These are phyloP conservation scores for Boletus rufocinnamomeus DNA, from an alignment of 768 basidiomycete genomes.

Conservation along the genomic window DNA sequence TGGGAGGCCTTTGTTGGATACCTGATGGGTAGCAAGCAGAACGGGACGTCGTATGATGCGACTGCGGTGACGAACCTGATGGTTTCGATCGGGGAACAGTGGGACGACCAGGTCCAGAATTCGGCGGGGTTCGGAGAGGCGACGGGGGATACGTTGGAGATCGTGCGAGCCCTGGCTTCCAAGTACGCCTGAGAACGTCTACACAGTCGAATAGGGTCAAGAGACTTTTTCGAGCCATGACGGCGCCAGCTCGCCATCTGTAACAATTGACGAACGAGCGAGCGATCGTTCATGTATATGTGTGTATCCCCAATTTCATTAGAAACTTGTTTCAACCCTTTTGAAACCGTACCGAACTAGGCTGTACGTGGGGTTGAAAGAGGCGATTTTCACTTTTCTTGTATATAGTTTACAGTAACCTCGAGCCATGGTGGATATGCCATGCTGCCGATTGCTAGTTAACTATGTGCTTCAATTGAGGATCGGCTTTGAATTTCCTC, in stretches of 20 bases:
- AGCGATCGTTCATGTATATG: too few relatives aligned
- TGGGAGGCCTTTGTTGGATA: slow-evolving; percentile 40
- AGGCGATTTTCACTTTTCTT: background rate
- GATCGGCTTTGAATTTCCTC: background rate
- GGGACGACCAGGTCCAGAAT: slow-evolving; percentile 30
- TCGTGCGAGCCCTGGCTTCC: slow-evolving; percentile 17
- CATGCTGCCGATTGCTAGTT: background rate
- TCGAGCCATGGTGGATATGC: background rate
- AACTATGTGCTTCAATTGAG: background rate
- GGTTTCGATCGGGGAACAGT: slow-evolving; percentile 37
- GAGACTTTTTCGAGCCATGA: background rate
- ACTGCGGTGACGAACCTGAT: slow-evolving; percentile 25
- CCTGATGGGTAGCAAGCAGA: slow-evolving; percentile 31
- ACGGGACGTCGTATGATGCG: slow-evolving; percentile 33
- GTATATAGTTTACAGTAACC: background rate
- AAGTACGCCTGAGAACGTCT: slow-evolving; percentile 7
- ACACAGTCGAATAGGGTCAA: background rate
- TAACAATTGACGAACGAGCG: background rate
- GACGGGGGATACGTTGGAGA: slow-evolving; percentile 25
- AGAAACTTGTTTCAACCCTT: background rate
- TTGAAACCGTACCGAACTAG: too few relatives aligned
- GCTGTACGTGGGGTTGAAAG: background rate
- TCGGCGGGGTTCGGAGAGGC: slow-evolving; percentile 9
- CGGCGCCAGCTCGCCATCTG: background rate
- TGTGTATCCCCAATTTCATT: too few relatives aligned